phyloP scores from a whole-genome alignment of 2,329 filamentous ascomycete species.

The Penicillium sp. region DNA sequence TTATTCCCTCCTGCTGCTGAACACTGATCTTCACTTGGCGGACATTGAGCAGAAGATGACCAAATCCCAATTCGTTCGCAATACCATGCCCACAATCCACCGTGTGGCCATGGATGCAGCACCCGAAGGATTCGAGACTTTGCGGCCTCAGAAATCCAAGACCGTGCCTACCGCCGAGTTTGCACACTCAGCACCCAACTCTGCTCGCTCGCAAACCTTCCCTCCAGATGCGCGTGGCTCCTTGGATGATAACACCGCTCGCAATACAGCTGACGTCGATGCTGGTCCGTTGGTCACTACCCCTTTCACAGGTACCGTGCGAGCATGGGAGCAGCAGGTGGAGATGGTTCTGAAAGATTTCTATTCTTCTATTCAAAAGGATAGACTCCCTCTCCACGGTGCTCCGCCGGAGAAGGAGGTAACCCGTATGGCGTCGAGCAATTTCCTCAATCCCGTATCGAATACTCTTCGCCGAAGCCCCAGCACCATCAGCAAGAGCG shows the following conservation, averaged over 20 bases:
- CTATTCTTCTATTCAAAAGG: slow-evolving; percentile 85
- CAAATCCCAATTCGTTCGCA: slow-evolving; percentile 89
- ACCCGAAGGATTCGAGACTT: slow-evolving; percentile 68
- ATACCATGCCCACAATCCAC: slow-evolving; percentile 88
- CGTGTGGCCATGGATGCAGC: slow-evolving; percentile 76
- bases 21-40: slow-evolving; percentile 93
- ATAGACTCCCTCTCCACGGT: slow-evolving; percentile 85
- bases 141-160: slow-evolving; percentile 46
- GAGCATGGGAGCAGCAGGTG: slow-evolving; percentile 85
- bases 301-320: slow-evolving; percentile 75
- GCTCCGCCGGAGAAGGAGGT: slow-evolving; percentile 57
- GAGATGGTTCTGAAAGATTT: slow-evolving; percentile 92
- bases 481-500: slow-evolving; percentile 89
- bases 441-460: slow-evolving; percentile 71
- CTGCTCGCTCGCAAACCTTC: slow-evolving; percentile 31
- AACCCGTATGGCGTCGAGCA: slow-evolving; percentile 55
- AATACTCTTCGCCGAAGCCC: slow-evolving; percentile 80
- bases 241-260: slow-evolving; percentile 32
- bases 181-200: slow-evolving; percentile 25
- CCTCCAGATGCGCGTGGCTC: slow-evolving; percentile 26
- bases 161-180: slow-evolving; percentile 44
- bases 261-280: slow-evolving; percentile 38
- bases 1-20: slow-evolving; percentile 92
- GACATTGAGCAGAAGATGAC: slow-evolving; percentile 99
- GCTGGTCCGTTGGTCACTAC: slow-evolving; percentile 75